Evolutionary conservation across 73 alveolate species (phyloP).

Genomic region (Paramecium octaurelia): DNA sequence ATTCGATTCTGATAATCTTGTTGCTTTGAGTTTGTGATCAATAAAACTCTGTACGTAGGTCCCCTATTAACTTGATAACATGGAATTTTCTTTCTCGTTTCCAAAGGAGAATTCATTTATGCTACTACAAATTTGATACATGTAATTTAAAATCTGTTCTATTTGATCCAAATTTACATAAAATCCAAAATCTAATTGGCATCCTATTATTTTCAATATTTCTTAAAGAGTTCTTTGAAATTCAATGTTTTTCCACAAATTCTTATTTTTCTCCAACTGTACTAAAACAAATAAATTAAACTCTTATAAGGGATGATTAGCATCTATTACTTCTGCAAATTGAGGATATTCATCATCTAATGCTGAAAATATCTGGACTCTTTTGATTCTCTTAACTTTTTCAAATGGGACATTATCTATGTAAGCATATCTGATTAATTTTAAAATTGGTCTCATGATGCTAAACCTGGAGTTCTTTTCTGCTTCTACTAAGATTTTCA

Average conservation of each 20-base stretch:
- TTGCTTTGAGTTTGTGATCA: not conserved
- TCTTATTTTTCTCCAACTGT: not conserved
- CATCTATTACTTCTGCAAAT: not conserved
- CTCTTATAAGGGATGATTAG: not conserved
- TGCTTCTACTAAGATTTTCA: not conserved
- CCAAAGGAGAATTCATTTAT: not conserved
- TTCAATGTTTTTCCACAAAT: not conserved
- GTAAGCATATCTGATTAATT: not conserved
- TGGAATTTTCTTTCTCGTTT: not conserved
- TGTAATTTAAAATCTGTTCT: not conserved
- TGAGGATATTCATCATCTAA: not conserved
- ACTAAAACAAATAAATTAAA: not conserved
- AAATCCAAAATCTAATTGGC: not conserved
- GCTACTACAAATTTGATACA: not conserved
- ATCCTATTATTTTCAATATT: not conserved
- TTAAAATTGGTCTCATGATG: not conserved
- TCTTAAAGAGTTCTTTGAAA: not conserved
- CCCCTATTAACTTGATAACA: not conserved
- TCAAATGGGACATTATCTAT: not conserved
- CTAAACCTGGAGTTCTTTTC: not conserved
- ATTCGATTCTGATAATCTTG: not conserved
- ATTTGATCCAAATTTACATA: not conserved
- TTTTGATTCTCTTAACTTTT: not conserved
- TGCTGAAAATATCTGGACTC: not conserved
- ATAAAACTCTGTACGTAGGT: not conserved